Percentiles rank a stretch among this genome's conserved stretches.
These are phyloP conservation scores for Astrothelium subdiscretum DNA, from an alignment of 495 filamentous ascomycete genomes.

Conservation along the genomic window DNA sequence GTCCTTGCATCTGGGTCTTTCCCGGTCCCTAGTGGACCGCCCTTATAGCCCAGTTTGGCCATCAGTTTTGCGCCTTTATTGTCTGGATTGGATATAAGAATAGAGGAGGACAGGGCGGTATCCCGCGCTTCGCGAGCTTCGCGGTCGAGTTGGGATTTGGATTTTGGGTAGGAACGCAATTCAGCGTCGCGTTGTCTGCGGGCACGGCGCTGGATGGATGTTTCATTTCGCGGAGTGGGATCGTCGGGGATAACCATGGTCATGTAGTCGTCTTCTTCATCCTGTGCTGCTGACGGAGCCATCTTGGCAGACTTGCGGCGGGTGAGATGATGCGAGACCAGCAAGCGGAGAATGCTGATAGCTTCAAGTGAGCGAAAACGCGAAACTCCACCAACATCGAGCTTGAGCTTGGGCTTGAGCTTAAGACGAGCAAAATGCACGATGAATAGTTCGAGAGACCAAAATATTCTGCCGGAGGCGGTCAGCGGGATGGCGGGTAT, in stretches of 20 bases:
- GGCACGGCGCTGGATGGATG: constrained; percentile 43
- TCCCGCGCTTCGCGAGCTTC: constrained; percentile 62
- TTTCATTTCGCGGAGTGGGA: constrained; percentile 34
- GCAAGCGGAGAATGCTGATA: too few species aligned
- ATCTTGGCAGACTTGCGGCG: background rate
- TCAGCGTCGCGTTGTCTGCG: constrained; percentile 49
- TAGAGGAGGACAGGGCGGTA: constrained; percentile 56
- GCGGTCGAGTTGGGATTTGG: constrained; percentile 69
- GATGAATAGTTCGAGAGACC: too few species aligned
- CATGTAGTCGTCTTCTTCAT: constrained; percentile 57
- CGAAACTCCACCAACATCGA: too few species aligned
- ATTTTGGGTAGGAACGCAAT: constrained; percentile 49
- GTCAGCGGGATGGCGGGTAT: too few species aligned
- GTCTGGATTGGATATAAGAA: constrained; percentile 38
- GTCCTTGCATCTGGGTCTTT: constrained; percentile 26
- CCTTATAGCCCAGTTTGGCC: constrained; percentile 87
- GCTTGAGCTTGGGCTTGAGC: too few species aligned
- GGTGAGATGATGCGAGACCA: background rate
- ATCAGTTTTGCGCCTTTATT: constrained; percentile 86
- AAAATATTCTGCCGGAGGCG: too few species aligned
- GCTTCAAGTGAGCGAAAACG: too few species aligned
- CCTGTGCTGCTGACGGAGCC: constrained; percentile 21
- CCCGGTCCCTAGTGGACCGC: constrained; percentile 55
- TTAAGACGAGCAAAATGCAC: too few species aligned
- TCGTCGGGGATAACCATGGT: constrained; percentile 50